These are phyloP conservation scores for Myotisia sp. DNA, from an alignment of 2,329 filamentous ascomycete genomes.

Conservation along the genomic window DNA sequence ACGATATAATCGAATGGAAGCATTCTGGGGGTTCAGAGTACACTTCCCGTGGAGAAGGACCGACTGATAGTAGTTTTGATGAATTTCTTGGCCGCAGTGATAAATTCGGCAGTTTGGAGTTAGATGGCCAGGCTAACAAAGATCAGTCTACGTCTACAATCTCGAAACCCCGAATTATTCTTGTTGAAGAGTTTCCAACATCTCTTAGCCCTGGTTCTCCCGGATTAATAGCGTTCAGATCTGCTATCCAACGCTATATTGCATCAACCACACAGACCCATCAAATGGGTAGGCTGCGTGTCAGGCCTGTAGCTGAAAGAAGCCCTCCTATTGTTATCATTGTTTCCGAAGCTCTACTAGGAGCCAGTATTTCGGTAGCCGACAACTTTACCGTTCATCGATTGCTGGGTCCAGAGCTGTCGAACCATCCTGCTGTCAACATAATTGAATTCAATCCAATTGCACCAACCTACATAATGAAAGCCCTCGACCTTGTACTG, in stretches of 20 bases:
- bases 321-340: constrained; percentile 71
- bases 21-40: constrained; percentile 57
- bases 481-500: constrained; percentile 68
- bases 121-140: constrained; percentile 12
- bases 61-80: constrained; percentile 68
- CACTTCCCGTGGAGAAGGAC: constrained; percentile 48
- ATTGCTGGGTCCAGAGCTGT: constrained; percentile 71
- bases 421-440: constrained; percentile 62
- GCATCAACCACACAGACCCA: constrained; percentile 47
- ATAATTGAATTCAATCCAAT: constrained; percentile 88
- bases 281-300: constrained; percentile 26
- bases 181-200: constrained; percentile 72
- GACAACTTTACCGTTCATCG: constrained; percentile 91
- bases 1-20: constrained; percentile 76
- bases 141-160: background rate
- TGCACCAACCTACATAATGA: constrained; percentile 69
- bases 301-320: constrained; percentile 23
- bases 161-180: constrained; percentile 43
- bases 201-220: constrained; percentile 54
- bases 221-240: constrained; percentile 56
- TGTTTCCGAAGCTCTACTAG: constrained; percentile 78
- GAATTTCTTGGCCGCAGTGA: constrained; percentile 77
- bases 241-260: constrained; percentile 60
- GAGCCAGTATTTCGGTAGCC: constrained; percentile 66
- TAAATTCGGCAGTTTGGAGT: constrained; percentile 60